Base-by-base conservation (phyloP, 2,329 filamentous ascomycete genomes). In the Myriosclerotinia scirpicola region DNA sequence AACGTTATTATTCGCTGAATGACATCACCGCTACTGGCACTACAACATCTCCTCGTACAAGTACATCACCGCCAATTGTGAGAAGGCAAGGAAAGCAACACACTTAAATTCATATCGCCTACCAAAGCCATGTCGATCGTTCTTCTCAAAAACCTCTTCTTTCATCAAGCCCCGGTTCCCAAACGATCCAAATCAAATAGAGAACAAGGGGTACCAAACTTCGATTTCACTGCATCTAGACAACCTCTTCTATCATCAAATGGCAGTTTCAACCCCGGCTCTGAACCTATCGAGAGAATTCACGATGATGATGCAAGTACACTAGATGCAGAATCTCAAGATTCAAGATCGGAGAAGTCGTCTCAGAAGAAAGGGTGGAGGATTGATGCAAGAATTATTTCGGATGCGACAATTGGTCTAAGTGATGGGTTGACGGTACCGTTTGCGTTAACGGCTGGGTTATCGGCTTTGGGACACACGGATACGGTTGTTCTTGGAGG, bases 401-500 rank as follows among this genome's bases (percentile, higher is more conserved):
- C 79, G 12, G 84, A 87, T 75, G 80, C 83, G 34, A 87, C 86
- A 38, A 85, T 88, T 72, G 86, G 86, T 26, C 79, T 88, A 52
- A 84, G 84, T 0, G 86, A 88, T 75, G 86, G 86, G 6, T 78
- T 88, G 70, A 88, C 86, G 0, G 86, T 88, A 0, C 86, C 86
- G 0, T 88, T 88, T 72, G 86, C 86, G 1, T 77, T 88, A 14
- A 87, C 85, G 0, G 86, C 86, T 2, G 86, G 86, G 5, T 76
- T 88, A 2, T 78, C 76, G 9, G 76, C 77, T 1, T 73, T 84
- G 60, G 82, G 82, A 12, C 81, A 82, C 69, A 83, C 82, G 34
- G 82, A 80, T 58, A 79, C 84, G 0, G 82, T 84, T 26, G 79
- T 90, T 5, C 82, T 85, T 69, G 86, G 84, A 30, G 86, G 86